phyloP scores from a whole-genome alignment of 2,329 filamentous ascomycete species.

The Neofusicoccum ribis region DNA sequence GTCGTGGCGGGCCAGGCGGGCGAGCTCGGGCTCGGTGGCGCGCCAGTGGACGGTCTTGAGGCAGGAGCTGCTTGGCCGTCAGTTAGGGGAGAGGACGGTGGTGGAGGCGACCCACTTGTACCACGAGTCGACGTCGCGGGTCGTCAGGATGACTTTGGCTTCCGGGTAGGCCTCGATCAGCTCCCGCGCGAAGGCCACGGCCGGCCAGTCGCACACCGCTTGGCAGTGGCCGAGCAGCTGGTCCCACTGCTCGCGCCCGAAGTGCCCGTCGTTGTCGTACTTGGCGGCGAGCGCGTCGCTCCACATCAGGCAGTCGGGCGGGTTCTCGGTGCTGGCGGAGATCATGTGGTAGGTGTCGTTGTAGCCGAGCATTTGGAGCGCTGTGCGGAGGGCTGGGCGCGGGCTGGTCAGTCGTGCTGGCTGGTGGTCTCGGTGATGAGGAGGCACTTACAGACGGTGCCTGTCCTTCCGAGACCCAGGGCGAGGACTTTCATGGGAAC shows the following conservation, averaged over 20 bases:
- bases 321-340: neutral
- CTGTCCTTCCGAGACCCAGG: constrained; percentile 36
- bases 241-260: constrained; percentile 35
- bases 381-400: constrained; percentile 14
- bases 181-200: constrained; percentile 23
- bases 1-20: constrained; percentile 28
- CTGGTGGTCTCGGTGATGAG: constrained; percentile 15
- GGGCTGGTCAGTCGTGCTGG: constrained; percentile 28
- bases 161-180: constrained; percentile 25
- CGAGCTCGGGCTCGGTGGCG: neutral
- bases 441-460: constrained; percentile 26
- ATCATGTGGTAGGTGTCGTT: constrained; percentile 10
- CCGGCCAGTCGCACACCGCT: constrained; percentile 23
- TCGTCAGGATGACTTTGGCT: constrained; percentile 26
- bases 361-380: constrained; percentile 32
- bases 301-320: constrained; percentile 27
- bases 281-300: constrained; percentile 38
- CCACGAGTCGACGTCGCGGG: constrained; percentile 15
- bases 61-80: neutral
- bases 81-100: no score
- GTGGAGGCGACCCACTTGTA: neutral
- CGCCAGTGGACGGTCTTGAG: constrained; percentile 1
- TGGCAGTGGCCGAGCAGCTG: constrained; percentile 33
- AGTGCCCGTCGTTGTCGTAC: constrained; percentile 30
- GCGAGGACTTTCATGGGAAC: constrained; percentile 34